Evolutionary conservation across 352 stramenopile genomes (phyloP).

Genomic region (Pythium aquatile): DNA sequence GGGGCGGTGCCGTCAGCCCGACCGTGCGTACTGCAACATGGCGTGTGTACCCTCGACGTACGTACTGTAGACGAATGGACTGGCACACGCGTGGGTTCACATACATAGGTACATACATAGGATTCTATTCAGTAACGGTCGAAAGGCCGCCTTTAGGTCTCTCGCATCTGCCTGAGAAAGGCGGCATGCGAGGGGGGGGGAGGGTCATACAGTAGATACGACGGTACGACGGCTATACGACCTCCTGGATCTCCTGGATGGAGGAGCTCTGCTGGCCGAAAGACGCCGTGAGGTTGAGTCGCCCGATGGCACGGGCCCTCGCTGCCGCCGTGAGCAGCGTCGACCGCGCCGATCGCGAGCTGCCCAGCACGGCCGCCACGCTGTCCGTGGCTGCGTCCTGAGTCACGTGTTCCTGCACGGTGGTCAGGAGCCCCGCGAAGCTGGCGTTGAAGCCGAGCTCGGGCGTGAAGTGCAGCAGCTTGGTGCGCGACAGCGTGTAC

Average conservation of each 20-base stretch:
- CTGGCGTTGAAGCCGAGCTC: slow-evolving; percentile 78
- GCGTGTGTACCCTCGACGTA: slow-evolving; percentile 5
- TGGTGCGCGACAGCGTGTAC: slow-evolving; percentile 69
- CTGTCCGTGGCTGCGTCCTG: background rate
- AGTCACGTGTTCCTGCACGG: slow-evolving; percentile 46
- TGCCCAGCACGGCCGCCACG: slow-evolving; percentile 5
- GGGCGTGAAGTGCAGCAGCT: slow-evolving; percentile 78
- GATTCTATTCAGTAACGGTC: background rate
- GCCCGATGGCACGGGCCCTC: slow-evolving; percentile 21
- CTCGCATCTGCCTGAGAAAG: background rate
- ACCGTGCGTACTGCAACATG: background rate
- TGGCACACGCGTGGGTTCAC: background rate
- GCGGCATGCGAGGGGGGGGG: too few species aligned
- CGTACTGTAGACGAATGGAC: slow-evolving; percentile 10
- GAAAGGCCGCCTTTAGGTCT: background rate
- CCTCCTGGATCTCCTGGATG: background rate
- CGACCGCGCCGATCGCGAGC: slow-evolving; percentile 9
- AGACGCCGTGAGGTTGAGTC: slow-evolving; percentile 23
- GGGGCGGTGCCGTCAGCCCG: background rate
- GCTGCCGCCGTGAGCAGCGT: slow-evolving; percentile 21
- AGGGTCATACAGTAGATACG: too few species aligned
- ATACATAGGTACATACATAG: background rate
- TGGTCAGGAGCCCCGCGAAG: slow-evolving; percentile 48
- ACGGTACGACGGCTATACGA: background rate
- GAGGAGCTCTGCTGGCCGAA: slow-evolving; percentile 1